A percentile compares a stretch with the other conserved stretches of the same genome.
Conservation (phyloP, 306 rosid species). For the Inga laurina region DNA sequence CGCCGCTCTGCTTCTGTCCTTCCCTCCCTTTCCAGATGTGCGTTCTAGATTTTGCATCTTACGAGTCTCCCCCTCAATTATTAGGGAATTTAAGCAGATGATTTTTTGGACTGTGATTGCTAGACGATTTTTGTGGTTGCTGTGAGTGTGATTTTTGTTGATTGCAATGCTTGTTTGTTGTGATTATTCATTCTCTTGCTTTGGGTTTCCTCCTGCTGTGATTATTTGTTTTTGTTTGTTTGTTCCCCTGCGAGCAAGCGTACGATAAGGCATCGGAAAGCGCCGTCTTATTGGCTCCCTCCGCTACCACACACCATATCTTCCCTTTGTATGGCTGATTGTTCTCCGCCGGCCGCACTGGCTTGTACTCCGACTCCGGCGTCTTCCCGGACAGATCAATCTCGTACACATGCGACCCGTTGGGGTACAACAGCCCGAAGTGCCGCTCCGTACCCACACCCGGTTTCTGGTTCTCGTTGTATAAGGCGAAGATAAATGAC, state of each 20-base stretch:
- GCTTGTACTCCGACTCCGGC: conserved; percentile 38
- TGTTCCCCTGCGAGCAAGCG: conserved; percentile 85
- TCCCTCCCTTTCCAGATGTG: too few species aligned
- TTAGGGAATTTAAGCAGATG: too few species aligned
- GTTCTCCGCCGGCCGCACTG: conserved; percentile 58
- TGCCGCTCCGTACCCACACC: conserved; percentile 85
- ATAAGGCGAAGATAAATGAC: conserved; percentile 67
- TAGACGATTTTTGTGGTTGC: too few species aligned
- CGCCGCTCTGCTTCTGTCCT: too few species aligned
- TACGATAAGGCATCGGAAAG: conserved; percentile 62
- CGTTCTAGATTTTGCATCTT: too few species aligned
- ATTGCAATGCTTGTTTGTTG: too few species aligned
- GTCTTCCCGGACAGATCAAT: conserved; percentile 67
- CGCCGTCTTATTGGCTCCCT: conserved; percentile 62
- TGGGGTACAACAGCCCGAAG: conserved; percentile 75
- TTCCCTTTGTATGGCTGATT: conserved; percentile 58
- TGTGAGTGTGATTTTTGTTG: too few species aligned
- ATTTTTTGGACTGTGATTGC: too few species aligned
- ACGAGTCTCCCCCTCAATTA: too few species aligned
- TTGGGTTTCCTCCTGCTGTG: too few species aligned
- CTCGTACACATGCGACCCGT: conserved; percentile 51
- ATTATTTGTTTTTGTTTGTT: background rate
- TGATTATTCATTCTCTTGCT: too few species aligned
- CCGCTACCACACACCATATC: conserved; percentile 76
- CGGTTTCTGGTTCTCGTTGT: conserved; percentile 71